Percentiles rank a stretch among this genome's conserved stretches.
phyloP scores from a whole-genome alignment of 345 rosid species.

The Eucalyptus paniculata region DNA sequence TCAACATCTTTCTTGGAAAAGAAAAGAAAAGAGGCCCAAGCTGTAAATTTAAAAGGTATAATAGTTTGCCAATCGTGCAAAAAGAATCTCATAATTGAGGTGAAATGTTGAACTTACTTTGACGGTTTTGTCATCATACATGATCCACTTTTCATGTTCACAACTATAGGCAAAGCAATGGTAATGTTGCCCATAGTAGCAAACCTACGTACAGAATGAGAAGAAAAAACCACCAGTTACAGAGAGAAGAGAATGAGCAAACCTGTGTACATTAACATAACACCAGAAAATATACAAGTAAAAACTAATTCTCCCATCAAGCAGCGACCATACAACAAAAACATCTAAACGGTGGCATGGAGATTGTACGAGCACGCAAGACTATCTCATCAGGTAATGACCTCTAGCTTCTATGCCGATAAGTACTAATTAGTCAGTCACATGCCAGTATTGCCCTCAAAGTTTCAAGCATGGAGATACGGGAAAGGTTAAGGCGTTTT shows the following conservation, averaged over 20 bases:
- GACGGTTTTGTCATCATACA: constrained; percentile 95
- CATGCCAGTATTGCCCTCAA: not conserved
- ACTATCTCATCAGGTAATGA: not conserved
- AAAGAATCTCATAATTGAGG: not conserved
- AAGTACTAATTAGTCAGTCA: not conserved
- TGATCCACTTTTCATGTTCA: constrained; percentile 64
- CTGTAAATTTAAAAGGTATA: not conserved
- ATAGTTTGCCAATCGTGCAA: not conserved
- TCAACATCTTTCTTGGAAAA: not conserved
- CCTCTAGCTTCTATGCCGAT: not conserved
- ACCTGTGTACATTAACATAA: not conserved
- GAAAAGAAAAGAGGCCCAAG: not conserved
- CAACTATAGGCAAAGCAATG: constrained; percentile 90
- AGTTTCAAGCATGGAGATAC: not conserved
- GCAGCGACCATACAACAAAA: not conserved
- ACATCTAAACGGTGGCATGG: not conserved
- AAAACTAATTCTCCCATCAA: not conserved
- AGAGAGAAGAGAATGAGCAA: not conserved
- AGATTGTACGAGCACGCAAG: not conserved
- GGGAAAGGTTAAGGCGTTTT: not conserved
- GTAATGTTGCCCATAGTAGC: constrained; percentile 98
- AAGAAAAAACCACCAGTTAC: not conserved
- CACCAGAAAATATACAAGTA: not conserved
- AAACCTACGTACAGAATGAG: constrained; percentile 40
- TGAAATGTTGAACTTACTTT: constrained; percentile 34